Percentiles rank a stretch among this genome's conserved stretches.
These are phyloP conservation scores for Fusarium euwallaceae DNA, from an alignment of 2,329 filamentous ascomycete genomes.

Conservation along the genomic window DNA sequence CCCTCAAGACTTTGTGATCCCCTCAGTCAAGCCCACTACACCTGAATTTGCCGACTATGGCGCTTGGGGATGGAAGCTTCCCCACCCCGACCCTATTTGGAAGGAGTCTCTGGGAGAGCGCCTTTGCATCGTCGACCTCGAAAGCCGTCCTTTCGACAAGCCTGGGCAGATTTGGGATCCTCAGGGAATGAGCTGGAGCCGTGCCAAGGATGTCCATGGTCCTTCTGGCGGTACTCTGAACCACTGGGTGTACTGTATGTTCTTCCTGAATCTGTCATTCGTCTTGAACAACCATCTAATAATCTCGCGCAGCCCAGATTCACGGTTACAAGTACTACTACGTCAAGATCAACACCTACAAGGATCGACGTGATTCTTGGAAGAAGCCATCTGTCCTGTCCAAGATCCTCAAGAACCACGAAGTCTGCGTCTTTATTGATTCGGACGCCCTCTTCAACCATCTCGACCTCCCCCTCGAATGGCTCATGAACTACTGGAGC, in stretches of 20 bases:
- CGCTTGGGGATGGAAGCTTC: conserved; percentile 51
- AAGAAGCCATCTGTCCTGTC: conserved; percentile 59
- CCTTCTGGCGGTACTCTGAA: conserved; percentile 58
- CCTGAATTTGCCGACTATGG: conserved; percentile 48
- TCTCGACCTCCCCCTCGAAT: conserved; percentile 60
- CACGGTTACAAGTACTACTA: conserved; percentile 64
- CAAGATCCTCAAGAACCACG: conserved; percentile 59
- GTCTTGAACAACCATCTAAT: neutral
- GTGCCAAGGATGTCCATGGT: conserved; percentile 50
- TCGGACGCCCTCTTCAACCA: conserved; percentile 60
- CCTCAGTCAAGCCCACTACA: conserved; percentile 45
- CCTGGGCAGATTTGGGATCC: conserved; percentile 54
- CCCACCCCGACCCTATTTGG: conserved; percentile 46
- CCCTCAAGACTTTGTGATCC: conserved; percentile 10
- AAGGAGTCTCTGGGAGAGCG: conserved; percentile 52
- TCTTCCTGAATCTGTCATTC: neutral
- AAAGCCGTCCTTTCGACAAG: conserved; percentile 56
- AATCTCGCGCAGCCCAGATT: conserved; percentile 53
- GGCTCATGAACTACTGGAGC: conserved; percentile 63
- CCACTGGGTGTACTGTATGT: conserved; percentile 59
- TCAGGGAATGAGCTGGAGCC: conserved; percentile 53
- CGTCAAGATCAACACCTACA: conserved; percentile 53
- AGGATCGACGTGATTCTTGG: conserved; percentile 60
- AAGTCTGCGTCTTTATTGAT: conserved; percentile 60
- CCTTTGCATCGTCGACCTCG: conserved; percentile 61